Evolutionary conservation across 257 asterid genomes (phyloP).

Genomic region (Galeopsis tetrahit): DNA sequence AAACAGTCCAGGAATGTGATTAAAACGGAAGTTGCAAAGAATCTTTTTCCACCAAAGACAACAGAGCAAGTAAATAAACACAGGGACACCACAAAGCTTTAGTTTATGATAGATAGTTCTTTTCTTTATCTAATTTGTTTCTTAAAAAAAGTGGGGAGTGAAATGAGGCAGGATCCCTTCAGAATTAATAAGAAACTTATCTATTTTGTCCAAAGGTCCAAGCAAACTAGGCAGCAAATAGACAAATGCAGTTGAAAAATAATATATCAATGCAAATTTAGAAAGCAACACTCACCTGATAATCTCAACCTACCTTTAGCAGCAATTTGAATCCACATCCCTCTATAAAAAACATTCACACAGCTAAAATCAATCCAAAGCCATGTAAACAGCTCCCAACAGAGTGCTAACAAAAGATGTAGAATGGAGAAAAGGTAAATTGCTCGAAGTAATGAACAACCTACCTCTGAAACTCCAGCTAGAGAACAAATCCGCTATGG

Average conservation of each 20-base stretch:
- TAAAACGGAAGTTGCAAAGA: background rate
- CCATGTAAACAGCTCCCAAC: slow-evolving; percentile 49
- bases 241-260: slow-evolving; percentile 22
- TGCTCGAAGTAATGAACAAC: slow-evolving; percentile 67
- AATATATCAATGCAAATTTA: slow-evolving; percentile 3
- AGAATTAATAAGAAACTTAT: background rate
- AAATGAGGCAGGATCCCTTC: background rate
- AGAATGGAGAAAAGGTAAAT: slow-evolving; percentile 54
- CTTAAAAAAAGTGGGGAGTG: background rate
- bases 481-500: slow-evolving; percentile 71
- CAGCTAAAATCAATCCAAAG: slow-evolving; percentile 71
- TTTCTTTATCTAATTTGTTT: background rate
- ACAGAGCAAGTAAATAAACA: background rate
- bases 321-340: slow-evolving; percentile 94
- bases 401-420: slow-evolving; percentile 48
- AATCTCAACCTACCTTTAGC: slow-evolving; percentile 82
- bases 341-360: slow-evolving; percentile 86
- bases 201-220: slow-evolving; percentile 18
- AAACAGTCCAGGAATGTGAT: background rate
- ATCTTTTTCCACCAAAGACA: background rate
- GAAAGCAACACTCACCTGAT: slow-evolving; percentile 97
- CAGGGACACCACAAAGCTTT: background rate
- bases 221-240: slow-evolving; percentile 20
- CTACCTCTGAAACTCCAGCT: slow-evolving; percentile 87
- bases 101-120: background rate